Evolutionary conservation across 2,329 filamentous ascomycete species (phyloP).

Genomic region (Cytospora piceae): DNA sequence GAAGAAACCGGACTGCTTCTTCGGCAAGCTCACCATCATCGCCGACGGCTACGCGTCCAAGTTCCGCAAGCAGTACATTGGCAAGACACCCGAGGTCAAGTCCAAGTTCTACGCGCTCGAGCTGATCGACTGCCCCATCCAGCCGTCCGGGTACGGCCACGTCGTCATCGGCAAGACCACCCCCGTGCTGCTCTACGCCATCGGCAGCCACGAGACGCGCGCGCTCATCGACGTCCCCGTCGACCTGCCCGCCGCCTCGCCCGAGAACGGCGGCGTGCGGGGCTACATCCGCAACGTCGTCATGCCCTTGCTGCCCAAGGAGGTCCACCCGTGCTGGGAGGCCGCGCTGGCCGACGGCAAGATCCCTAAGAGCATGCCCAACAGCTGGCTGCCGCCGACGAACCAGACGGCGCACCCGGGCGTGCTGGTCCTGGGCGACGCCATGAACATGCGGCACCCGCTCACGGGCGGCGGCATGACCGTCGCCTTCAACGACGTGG

Average conservation of each 20-base stretch:
- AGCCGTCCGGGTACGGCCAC: conserved; percentile 76
- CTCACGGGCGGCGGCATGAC: conserved; percentile 98
- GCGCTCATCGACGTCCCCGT: conserved; percentile 87
- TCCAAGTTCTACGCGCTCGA: conserved; percentile 95
- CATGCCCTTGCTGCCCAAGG: conserved; percentile 73
- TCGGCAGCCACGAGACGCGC: conserved; percentile 91
- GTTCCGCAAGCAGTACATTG: conserved; percentile 81
- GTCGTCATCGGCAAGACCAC: conserved; percentile 78
- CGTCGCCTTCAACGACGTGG: conserved; percentile 90
- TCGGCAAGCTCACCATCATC: conserved; percentile 84
- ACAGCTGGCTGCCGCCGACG: conserved; percentile 85
- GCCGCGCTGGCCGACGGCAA: conserved; percentile 77
- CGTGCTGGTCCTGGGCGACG: conserved; percentile 85
- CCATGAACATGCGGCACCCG: conserved; percentile 99
- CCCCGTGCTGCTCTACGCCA: conserved; percentile 93
- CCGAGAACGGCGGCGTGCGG: conserved; percentile 79
- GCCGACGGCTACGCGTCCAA: conserved; percentile 92
- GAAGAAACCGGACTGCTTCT: conserved; percentile 75
- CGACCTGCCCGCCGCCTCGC: conserved; percentile 71
- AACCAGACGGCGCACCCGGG: conserved; percentile 64
- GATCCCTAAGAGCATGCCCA: conserved; percentile 86
- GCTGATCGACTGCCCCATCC: conserved; percentile 83
- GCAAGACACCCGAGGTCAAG: conserved; percentile 68
- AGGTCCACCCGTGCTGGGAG: conserved; percentile 73
- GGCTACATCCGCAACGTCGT: conserved; percentile 78